Conservation (phyloP, 345 rosid species). For the Odontarrhena argentea region DNA sequence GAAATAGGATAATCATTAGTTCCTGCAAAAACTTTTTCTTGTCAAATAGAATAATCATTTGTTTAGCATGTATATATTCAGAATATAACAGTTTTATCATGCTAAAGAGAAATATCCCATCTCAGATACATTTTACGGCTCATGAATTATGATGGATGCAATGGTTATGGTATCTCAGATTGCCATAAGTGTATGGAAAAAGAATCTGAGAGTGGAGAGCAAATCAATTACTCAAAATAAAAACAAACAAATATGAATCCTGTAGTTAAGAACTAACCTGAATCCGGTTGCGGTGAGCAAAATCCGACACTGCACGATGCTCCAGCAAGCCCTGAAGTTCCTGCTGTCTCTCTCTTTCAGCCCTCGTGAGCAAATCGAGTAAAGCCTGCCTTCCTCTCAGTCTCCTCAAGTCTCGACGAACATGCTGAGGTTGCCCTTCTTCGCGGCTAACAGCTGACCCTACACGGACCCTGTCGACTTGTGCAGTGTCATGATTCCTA, state of each 20-base stretch:
- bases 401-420: conserved; percentile 73
- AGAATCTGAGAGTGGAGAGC: conserved; percentile 8
- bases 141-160: neutral
- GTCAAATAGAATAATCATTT: neutral
- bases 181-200: neutral
- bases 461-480: conserved; percentile 56
- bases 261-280: conserved; percentile 58
- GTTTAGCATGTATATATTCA: neutral
- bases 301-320: conserved; percentile 97
- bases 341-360: conserved; percentile 86
- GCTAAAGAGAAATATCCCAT: neutral
- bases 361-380: conserved; percentile 80
- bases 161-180: conserved; percentile 18
- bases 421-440: conserved; percentile 77
- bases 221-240: conserved; percentile 1
- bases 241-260: conserved; percentile 6
- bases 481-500: conserved; percentile 43
- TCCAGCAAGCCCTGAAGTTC: conserved; percentile 91
- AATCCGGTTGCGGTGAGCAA: conserved; percentile 97
- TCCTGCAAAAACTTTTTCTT: conserved; percentile 4
- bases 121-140: neutral
- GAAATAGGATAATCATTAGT: neutral
- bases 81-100: neutral
- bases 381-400: conserved; percentile 94
- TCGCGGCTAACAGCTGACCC: conserved; percentile 59